Evolutionary conservation across 2,329 filamentous ascomycete genomes (phyloP).

Genomic region (Talaromyces sp.): DNA sequence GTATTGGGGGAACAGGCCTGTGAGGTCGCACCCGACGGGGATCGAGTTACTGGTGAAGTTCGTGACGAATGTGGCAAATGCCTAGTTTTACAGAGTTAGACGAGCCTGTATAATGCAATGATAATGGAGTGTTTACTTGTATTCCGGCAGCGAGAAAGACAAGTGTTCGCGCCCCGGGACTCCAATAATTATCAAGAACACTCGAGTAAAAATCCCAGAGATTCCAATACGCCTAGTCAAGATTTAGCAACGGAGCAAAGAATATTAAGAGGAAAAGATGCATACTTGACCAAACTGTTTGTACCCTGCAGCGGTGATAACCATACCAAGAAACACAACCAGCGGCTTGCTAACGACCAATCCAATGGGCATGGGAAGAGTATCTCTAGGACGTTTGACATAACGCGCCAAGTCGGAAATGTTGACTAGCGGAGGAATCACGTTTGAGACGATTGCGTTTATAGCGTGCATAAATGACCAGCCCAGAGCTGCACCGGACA

Average conservation of each 20-base stretch:
- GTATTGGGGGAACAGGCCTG: slow-evolving; percentile 7
- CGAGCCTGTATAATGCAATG: not conserved
- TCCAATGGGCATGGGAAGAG: slow-evolving; percentile 7
- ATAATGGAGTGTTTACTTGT: not conserved
- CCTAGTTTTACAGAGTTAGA: not conserved
- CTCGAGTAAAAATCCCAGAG: slow-evolving; percentile 8
- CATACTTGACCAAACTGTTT: slow-evolving; percentile 9
- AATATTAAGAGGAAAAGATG: not conserved
- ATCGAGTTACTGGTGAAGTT: slow-evolving; percentile 9
- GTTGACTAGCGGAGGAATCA: slow-evolving; percentile 5
- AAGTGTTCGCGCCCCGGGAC: slow-evolving; percentile 1
- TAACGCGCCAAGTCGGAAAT: slow-evolving; percentile 6
- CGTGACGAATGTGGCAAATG: slow-evolving; percentile 9
- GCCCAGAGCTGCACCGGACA: not conserved
- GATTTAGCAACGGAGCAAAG: not conserved
- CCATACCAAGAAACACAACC: slow-evolving; percentile 7
- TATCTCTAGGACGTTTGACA: slow-evolving; percentile 3
- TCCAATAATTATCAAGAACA: slow-evolving; percentile 9
- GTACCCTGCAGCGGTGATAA: slow-evolving; percentile 8
- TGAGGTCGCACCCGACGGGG: slow-evolving; percentile 6
- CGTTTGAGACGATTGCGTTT: slow-evolving; percentile 6
- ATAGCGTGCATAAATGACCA: slow-evolving; percentile 10
- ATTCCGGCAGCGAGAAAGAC: slow-evolving; percentile 8
- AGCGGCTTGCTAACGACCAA: slow-evolving; percentile 7
- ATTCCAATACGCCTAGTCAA: slow-evolving; percentile 8